phyloP scores from a whole-genome alignment of 1,139 yeast genomes.

The Lodderomyces oxycetoniae region DNA sequence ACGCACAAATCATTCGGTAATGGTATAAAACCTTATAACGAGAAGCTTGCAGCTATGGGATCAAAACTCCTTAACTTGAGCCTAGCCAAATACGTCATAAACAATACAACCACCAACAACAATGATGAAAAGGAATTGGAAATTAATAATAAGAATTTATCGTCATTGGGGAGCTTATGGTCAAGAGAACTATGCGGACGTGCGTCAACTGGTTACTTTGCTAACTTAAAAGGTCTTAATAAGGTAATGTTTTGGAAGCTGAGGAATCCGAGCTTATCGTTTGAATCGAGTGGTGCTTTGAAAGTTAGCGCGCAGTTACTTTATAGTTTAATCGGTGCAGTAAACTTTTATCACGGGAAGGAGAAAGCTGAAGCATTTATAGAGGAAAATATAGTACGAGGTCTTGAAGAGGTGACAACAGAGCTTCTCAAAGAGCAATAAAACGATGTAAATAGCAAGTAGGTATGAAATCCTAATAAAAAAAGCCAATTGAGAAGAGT shows the following conservation, averaged over 20 bases:
- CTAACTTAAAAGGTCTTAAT: slow-evolving; percentile 45
- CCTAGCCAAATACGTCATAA: slow-evolving; percentile 50
- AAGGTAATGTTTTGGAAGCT: slow-evolving; percentile 70
- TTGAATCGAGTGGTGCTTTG: slow-evolving; percentile 51
- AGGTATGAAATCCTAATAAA: too few relatives aligned
- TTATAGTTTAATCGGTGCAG: slow-evolving; percentile 77
- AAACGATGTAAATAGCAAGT: too few relatives aligned
- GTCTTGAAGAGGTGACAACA: slow-evolving; percentile 3
- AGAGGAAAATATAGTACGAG: slow-evolving; percentile 28
- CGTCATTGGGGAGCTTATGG: slow-evolving; percentile 53
- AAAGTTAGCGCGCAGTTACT: slow-evolving; percentile 63
- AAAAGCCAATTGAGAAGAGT: neutral
- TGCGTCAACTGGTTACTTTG: slow-evolving; percentile 48
- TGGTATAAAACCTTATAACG: slow-evolving; percentile 85
- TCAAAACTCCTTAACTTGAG: slow-evolving; percentile 60
- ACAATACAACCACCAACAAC: slow-evolving; percentile 7
- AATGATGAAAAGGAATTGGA: neutral
- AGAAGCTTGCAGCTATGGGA: slow-evolving; percentile 77
- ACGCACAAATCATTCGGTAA: slow-evolving; percentile 95
- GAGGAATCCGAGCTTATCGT: slow-evolving; percentile 49
- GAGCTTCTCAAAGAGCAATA: slow-evolving; percentile 4
- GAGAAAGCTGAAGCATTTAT: slow-evolving; percentile 52
- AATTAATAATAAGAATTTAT: slow-evolving; percentile 51
- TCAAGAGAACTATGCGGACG: slow-evolving; percentile 51
- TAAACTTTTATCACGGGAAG: slow-evolving; percentile 66